Percentiles rank a stretch among this genome's conserved stretches.
These are phyloP conservation scores for Aspergillus kassunensis DNA, from an alignment of 495 filamentous ascomycete genomes.

Conservation along the genomic window DNA sequence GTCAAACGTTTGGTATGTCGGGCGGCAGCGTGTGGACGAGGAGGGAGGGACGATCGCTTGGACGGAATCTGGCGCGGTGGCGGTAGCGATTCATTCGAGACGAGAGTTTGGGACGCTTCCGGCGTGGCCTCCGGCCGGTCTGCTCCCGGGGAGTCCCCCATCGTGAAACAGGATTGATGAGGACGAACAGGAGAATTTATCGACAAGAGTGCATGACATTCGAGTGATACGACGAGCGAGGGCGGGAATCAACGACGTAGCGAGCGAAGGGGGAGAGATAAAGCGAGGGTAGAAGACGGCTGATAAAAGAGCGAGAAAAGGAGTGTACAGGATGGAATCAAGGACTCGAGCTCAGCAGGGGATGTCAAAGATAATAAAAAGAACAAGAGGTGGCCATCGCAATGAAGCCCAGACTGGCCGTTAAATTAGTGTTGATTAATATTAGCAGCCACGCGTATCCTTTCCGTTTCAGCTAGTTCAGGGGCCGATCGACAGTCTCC, in stretches of 20 bases:
- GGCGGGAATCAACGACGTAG: neutral
- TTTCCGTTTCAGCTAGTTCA: conserved; percentile 19
- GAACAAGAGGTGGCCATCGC: neutral
- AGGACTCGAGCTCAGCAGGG: neutral
- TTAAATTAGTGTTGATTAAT: conserved; percentile 12
- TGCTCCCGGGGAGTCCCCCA: conserved; percentile 37
- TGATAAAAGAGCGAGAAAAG: conserved; percentile 1
- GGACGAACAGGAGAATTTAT: conserved; percentile 9
- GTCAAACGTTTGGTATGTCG: conserved; percentile 71
- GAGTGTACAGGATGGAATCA: neutral
- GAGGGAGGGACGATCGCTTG: conserved; percentile 51
- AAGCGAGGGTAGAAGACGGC: neutral
- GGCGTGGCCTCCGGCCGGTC: conserved; percentile 29
- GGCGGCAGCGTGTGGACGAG: conserved; percentile 49
- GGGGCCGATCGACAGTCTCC: conserved; percentile 13
- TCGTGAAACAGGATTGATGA: conserved; percentile 27
- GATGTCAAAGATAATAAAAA: neutral
- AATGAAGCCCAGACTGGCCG: conserved; percentile 7
- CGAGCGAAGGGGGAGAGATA: neutral
- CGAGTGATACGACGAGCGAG: neutral
- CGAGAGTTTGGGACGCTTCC: conserved; percentile 34
- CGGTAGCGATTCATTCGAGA: conserved; percentile 14
- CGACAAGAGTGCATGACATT: no score
- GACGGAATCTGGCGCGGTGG: conserved; percentile 16
- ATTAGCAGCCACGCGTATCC: conserved; percentile 21